phyloP scores from a whole-genome alignment of 495 filamentous ascomycete genomes.

The Letharia columbiana region DNA sequence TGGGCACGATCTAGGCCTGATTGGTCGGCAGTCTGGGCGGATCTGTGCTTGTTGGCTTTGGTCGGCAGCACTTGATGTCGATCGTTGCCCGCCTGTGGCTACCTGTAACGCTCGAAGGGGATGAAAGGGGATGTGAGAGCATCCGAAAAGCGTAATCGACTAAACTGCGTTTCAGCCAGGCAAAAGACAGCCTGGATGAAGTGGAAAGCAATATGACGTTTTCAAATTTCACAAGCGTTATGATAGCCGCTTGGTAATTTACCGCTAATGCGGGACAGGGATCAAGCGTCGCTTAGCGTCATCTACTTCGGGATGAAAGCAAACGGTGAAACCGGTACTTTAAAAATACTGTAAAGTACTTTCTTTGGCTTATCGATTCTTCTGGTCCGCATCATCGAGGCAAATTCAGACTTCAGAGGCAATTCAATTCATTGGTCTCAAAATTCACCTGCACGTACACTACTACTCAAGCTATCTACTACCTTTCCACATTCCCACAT shows the following conservation, averaged over 20 bases:
- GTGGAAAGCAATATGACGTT: too few species aligned
- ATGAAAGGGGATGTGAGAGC: background rate
- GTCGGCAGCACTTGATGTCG: background rate
- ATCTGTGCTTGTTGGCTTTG: too few species aligned
- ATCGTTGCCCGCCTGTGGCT: background rate
- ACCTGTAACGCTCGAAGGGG: background rate
- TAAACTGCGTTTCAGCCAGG: background rate
- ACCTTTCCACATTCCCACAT: too few species aligned
- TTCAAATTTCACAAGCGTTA: background rate
- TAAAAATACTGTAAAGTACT: too few species aligned
- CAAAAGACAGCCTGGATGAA: too few species aligned
- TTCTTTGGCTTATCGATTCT: background rate
- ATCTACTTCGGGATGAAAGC: background rate
- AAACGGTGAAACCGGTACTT: background rate
- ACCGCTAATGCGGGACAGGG: background rate
- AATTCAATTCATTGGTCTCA: background rate
- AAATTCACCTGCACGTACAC: background rate
- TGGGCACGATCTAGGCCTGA: too few species aligned
- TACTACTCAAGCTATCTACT: too few species aligned
- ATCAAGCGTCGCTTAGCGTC: background rate
- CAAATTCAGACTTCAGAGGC: background rate
- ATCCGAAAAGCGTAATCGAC: conserved; percentile 4
- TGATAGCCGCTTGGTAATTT: background rate
- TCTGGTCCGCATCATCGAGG: background rate
- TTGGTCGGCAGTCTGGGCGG: background rate